Evolutionary conservation across 2,329 filamentous ascomycete genomes (phyloP), one percentile per base, ranked within the genome.

Genomic region (Aspergillus thermomutatus): DNA sequence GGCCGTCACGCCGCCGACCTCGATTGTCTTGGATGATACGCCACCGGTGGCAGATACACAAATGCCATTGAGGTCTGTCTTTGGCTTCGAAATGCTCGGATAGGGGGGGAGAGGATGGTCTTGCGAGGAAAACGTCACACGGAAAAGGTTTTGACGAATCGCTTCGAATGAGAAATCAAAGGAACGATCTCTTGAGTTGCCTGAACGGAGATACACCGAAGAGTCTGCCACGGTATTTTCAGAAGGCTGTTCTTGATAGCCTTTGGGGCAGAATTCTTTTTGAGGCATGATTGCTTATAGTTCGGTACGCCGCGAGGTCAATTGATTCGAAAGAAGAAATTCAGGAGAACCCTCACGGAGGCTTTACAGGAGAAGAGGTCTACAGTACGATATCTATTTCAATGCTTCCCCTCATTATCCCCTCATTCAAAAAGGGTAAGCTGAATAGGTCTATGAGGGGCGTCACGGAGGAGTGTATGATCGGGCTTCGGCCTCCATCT

Each of bases 91-190:
- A 4, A 83, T 79, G 54, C 85, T 87, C 7, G 87, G 87, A 64
- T 84, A 84, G 1, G 87, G 87, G 27, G 88, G 85, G 1, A 88
- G 68, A 6, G 83, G 83, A 64, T 90, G 87, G 2, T 79, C 77
- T 14, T 77, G 66, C 0, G 87, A 87, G 1, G 82, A 80, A 66
- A 90, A 90, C 0, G 85, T 87, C 1, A 87, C 88, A 45, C 87
- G 79, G 72, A 90, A 91, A 17, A 90, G 74, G 51, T 86, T 87
- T 21, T 80, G 76, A 17, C 82, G 79, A 28, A 90, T 64, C 0
- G 82, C 79, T 66, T 89, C 83, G 60, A 90, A 88, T 0, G 78
- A 78, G 67, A 90, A 90, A 17, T 79, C 71, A 57, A 84, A 83
- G 0, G 77, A 61, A 26, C 68, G 72, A 1, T 78, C 71, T 7